A percentile compares a stretch with the other conserved stretches of the same genome.
Evolutionary conservation across 768 basidiomycete species (phyloP).

Genomic region (Tulasnella sp.): DNA sequence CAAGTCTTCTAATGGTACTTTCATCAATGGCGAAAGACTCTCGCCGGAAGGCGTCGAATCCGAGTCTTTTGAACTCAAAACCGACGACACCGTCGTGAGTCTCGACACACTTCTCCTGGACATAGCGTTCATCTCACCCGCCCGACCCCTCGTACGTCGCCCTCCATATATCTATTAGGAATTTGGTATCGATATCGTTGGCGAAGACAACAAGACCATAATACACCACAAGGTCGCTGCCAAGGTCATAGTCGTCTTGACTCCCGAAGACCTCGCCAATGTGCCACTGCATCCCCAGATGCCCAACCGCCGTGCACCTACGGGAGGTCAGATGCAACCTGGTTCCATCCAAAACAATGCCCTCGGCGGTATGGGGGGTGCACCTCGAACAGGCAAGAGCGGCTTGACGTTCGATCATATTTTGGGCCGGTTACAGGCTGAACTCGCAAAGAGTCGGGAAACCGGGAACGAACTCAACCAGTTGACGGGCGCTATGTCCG

Average conservation of each 20-base stretch:
- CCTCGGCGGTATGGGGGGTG: conserved; percentile 56
- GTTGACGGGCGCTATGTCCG: conserved; percentile 65
- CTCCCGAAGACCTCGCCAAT: conserved; percentile 57
- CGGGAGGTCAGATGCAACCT: conserved; percentile 26
- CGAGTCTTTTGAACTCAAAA: conserved; percentile 86
- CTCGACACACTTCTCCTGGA: neutral
- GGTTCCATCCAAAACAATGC: conserved; percentile 34
- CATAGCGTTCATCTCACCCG: neutral
- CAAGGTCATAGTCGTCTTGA: conserved; percentile 78
- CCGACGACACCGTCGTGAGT: conserved; percentile 89
- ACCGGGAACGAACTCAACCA: conserved; percentile 76
- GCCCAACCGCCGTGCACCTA: conserved; percentile 46
- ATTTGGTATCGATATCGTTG: conserved; percentile 98
- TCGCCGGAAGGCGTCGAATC: conserved; percentile 82
- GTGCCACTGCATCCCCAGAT: conserved; percentile 28
- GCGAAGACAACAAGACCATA: conserved; percentile 95
- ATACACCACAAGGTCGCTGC: conserved; percentile 98
- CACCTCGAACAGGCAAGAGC: conserved; percentile 47
- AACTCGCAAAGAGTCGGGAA: conserved; percentile 91
- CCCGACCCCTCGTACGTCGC: neutral
- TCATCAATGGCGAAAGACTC: conserved; percentile 91
- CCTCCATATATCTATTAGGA: conserved; percentile 40
- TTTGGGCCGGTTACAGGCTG: conserved; percentile 72
- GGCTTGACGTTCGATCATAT: conserved; percentile 90
- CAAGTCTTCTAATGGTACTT: conserved; percentile 95